Evolutionary conservation across 257 asterid genomes (phyloP).

Genomic region (Ocimum tenuiflorum): DNA sequence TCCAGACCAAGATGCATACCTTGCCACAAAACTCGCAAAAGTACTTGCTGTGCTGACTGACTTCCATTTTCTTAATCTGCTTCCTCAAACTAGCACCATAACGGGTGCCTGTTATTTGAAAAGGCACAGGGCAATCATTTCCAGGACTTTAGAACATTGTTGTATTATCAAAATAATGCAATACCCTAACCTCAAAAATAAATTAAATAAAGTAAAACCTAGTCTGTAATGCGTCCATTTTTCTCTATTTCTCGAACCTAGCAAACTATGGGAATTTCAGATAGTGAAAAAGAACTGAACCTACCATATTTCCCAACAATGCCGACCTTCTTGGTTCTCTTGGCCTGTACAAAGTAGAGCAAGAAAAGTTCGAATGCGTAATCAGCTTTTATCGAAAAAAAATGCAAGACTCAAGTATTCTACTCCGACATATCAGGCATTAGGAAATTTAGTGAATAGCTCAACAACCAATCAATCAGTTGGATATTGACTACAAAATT

Average conservation of each 20-base stretch:
- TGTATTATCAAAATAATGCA: no score
- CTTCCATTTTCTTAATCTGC: constrained; percentile 63
- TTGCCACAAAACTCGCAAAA: constrained; percentile 64
- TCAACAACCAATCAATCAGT: not conserved
- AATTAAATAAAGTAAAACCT: no score
- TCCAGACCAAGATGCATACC: constrained; percentile 12
- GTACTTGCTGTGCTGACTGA: constrained; percentile 58
- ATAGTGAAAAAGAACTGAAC: not conserved
- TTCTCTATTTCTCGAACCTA: not conserved
- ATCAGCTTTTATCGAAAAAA: no score
- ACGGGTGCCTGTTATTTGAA: constrained; percentile 40
- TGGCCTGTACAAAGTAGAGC: constrained; percentile 43
- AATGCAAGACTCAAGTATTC: no score
- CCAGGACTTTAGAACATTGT: not conserved
- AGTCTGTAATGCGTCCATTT: no score
- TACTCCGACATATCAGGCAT: no score
- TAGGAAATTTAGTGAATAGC: not conserved
- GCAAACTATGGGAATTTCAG: not conserved
- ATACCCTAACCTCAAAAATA: no score
- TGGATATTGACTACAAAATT: not conserved
- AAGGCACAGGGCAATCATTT: not conserved
- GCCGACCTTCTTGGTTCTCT: constrained; percentile 86
- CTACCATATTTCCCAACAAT: constrained; percentile 84
- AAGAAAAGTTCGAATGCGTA: no score
- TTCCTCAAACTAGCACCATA: constrained; percentile 73